Evolutionary conservation across 2,329 filamentous ascomycete species (phyloP), one percentile per base, ranked within the genome.

Genomic region (Diplodia scrobiculata): DNA sequence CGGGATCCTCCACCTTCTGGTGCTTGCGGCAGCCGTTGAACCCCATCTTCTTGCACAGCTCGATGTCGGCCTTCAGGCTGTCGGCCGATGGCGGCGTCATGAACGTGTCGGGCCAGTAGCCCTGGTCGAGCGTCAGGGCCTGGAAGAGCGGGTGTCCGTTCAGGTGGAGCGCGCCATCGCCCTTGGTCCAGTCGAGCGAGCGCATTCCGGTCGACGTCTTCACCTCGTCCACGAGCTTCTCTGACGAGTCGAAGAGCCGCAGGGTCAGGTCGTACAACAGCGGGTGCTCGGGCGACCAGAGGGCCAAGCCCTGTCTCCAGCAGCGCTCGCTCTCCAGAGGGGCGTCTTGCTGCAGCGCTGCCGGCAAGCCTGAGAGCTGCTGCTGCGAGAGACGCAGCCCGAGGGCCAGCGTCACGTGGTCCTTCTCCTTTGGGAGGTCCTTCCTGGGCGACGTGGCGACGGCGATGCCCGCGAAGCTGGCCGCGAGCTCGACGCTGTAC

Each of bases 11-110:
- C 48, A 88, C 84, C 71, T 88, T 88, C 72, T 87, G 85, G 73
- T 88, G 86, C 76, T 88, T 88, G 66, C 86, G 81, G 72, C 86
- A 88, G 1, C 85, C 86, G 71, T 88, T 87, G 78, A 88, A 86
- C 9, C 86, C 86, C 84, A 88, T 86, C 19, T 78, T 79, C 76
- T 87, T 87, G 19, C 80, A 76, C 2, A 87, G 77, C 67, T 83
- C 79, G 67, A 87, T 86, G 70, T 88, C 86, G 0, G 69, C 64
- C 68, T 80, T 81, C 17, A 86, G 73, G 3, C 78, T 79, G 7
- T 80, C 75, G 0, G 78, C 73, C 0, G 79, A 79, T 0, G 85
- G 84, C 0, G 86, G 85, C 3, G 86, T 88, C 78, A 87, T 81
- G 68, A 86, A 82, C 0, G 85, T 86, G 2, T 82, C 78, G 0